Base-by-base conservation (phyloP, 306 rosid species). In the Vigna trinervia region DNA sequence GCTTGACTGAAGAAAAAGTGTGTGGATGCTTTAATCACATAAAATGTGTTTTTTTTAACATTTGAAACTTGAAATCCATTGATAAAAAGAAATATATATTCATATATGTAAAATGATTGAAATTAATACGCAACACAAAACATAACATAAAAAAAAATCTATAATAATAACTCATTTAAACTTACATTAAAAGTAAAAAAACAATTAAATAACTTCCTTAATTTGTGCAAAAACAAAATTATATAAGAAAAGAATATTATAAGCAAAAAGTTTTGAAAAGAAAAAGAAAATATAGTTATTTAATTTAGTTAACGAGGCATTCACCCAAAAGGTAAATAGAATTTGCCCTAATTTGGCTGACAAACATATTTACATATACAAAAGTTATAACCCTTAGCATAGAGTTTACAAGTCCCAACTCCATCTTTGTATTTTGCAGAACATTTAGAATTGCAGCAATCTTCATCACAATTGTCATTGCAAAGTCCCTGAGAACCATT, bases 391-490 rank as follows among this genome's bases (percentile, higher is more conserved):
- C n/a, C 2, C 5, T 2, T 0, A 28, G 11, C 19, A 1, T 12
- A 28, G 11, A 1, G 0, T 1, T 26, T 3, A 60, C 73, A 67
- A 67, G 1, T 12, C 1, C 73, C 73, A 22, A 43, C 0, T 8
- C 73, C 56, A 3, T 45, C 0, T 1, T 23, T 22, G 36, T 1
- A 67, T 23, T 67, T 2, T 4, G 4, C 15, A 67, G 56, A 41
- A 67, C 56, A 67, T 22, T 67, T 45, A 28, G 17, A 22, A 67
- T 67, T 67, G 13, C 56, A 69, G 8, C 57, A 69, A 0, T 6
- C 28, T 14, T 48, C 28, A 30, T 14, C 2, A n/a, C 74, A 69
- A 3, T 8, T 8, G 5, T 0, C 0, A 30, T 8, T 3, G 6
- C 60, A 69, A 50, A n/a, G 7, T 28, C 74, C 74, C 17, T 30